Evolutionary conservation across 306 rosid genomes (phyloP), one percentile per base, ranked within the genome.

Genomic region (Trifolium dubium): DNA sequence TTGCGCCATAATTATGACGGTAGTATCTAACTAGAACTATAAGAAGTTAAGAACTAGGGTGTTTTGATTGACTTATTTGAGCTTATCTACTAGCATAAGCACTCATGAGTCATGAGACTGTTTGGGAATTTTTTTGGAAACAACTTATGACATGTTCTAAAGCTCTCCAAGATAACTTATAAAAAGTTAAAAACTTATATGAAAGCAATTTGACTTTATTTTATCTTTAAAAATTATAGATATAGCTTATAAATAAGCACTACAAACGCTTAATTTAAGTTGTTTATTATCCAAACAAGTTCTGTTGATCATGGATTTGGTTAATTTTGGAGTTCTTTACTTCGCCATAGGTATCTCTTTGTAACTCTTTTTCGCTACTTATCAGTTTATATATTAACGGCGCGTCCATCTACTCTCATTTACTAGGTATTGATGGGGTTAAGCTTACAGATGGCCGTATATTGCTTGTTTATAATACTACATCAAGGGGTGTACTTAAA

Each of bases 341-440:
- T 54, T 15, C 60, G 67, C 35, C 67, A 35, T 23, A 30, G 29
- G 29, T 18, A 17, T 51, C 47, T 10, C 62, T 23, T 64, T 15
- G 4, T 58, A 7, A 51, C 23, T 0, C 23, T 56, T 43, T 19
- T 44, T 59, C 64, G 32, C 9, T 37, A 15, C 34, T 72, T 32
- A 37, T 54, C 30, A 64, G 18, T 65, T 49, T 9, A 5, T 46
- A 51, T 10, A 46, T 62, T 44, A n/a, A 59, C 11, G 28, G 28
- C 14, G 0, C n/a, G 1, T 61, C 67, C 62, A 28, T 39, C 18
- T 64, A 0, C 32, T 74, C 54, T 68, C 30, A 17, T 43, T 40
- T 77, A 31, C 54, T 81, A 90, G 97, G 98, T 56, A 91, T 93
- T 59, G 98, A 93, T 32, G 98, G 97, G 71, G 89, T 89, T 64